Evolutionary conservation across 2,329 filamentous ascomycete species (phyloP), one percentile per base, ranked within the genome.

Genomic region (Diaporthe humulicola): DNA sequence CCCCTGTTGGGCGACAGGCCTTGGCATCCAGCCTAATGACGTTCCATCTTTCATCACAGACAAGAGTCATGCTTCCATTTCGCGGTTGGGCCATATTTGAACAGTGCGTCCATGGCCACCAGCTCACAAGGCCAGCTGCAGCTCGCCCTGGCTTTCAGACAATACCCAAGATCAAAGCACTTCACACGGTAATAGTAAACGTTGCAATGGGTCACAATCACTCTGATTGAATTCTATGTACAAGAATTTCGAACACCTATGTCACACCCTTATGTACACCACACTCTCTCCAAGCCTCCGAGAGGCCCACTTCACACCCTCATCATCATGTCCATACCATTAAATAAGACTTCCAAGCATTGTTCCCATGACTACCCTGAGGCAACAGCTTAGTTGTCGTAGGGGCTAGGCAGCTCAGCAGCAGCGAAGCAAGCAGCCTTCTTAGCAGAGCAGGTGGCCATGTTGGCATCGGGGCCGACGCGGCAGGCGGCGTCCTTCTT

Each of bases 141-240:
- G 14, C 36, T 40, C n/a, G 4, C 2, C 8, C 10, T 25, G n/a
- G 22, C 22, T 48, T 17, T 17, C 28, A 28, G 33, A 6, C 7
- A 40, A 17, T 17, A 14, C 28, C 3, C 12, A 52, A 1, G 12
- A 38, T 54, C 33, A 54, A 19, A 54, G 4, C 4, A 40, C 7
- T 19, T 69, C 48, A 54, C 64, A 54, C 8, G 33, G 9, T 4
- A 19, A 40, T 2, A 17, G 3, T 10, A 15, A 7, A 54, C 22
- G 5, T 19, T 25, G 19, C 45, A 69, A 69, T 69, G n/a, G 48
- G 64, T 67, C 48, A n/a, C 64, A 69, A 69, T 54, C n/a, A 54
- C 48, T 69, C n/a, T 54, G 64, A 69, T 69, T 54, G 64, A 69
- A 54, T 69, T 54, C 2, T 69, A 69, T 69, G 64, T 69, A 69